Percentiles rank a stretch among this genome's conserved stretches.
Conservation (phyloP, 2,329 filamentous ascomycete species). For the Penicillium sp. region DNA sequence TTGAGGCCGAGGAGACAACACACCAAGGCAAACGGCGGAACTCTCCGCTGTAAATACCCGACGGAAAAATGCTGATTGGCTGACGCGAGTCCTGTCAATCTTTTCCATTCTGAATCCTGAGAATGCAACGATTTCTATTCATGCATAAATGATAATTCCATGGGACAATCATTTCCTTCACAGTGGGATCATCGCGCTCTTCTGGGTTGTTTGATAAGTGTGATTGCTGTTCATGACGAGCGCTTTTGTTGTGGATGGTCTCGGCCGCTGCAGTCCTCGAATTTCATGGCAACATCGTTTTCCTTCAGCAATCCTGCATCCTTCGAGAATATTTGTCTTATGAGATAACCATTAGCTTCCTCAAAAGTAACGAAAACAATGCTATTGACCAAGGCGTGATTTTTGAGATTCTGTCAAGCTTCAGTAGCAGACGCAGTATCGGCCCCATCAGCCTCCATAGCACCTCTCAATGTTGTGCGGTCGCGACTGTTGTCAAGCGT, state of each 20-base stretch:
- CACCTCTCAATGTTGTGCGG: too few species aligned
- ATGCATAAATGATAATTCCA: not conserved
- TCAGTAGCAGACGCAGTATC: too few species aligned
- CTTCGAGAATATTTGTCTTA: constrained; percentile 27
- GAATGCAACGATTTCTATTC: constrained; percentile 30
- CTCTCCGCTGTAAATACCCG: constrained; percentile 20
- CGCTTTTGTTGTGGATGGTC: constrained; percentile 52
- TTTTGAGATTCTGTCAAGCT: constrained; percentile 24
- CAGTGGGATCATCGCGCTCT: not conserved
- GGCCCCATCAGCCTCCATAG: too few species aligned
- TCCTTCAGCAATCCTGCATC: constrained; percentile 34
- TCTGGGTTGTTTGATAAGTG: constrained; percentile 49
- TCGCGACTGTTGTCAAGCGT: too few species aligned
- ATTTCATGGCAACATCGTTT: constrained; percentile 34
- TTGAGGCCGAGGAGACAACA: not conserved
- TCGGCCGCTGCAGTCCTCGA: constrained; percentile 48
- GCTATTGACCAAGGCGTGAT: constrained; percentile 18
- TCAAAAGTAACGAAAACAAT: constrained; percentile 17
- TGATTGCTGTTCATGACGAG: constrained; percentile 52
- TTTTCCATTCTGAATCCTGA: constrained; percentile 15
- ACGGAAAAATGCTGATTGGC: constrained; percentile 26
- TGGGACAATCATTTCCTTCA: too few species aligned
- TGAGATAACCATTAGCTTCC: constrained; percentile 22
- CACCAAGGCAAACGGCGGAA: not conserved
- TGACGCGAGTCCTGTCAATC: not conserved